A percentile compares a stretch with the other conserved stretches of the same genome.
phyloP scores from a whole-genome alignment of 2,329 filamentous ascomycete species.

The Diaporthe sp. region DNA sequence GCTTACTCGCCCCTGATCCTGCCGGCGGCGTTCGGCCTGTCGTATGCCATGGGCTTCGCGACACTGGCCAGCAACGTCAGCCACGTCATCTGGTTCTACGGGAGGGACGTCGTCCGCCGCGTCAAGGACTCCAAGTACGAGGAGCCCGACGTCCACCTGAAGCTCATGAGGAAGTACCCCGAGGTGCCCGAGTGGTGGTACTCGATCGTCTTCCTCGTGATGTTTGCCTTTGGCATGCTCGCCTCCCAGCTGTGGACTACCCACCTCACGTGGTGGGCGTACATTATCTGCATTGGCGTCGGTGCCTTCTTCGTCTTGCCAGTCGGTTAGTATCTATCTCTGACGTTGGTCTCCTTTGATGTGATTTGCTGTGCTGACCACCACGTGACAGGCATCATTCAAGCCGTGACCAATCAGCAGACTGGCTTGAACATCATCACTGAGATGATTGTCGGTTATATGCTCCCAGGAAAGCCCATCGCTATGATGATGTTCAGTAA shows the following conservation, averaged over 20 bases:
- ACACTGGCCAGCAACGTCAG: slow-evolving; percentile 67
- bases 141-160: slow-evolving; percentile 58
- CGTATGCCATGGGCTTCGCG: slow-evolving; percentile 69
- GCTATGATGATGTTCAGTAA: slow-evolving; percentile 29
- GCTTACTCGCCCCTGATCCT: slow-evolving; percentile 47
- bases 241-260: slow-evolving; percentile 27
- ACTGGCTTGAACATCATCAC: slow-evolving; percentile 24
- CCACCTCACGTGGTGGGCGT: slow-evolving; percentile 42
- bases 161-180: slow-evolving; percentile 61
- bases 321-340: slow-evolving; percentile 19
- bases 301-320: slow-evolving; percentile 42
- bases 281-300: slow-evolving; percentile 41
- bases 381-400: slow-evolving; percentile 41
- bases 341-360: no score
- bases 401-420: slow-evolving; percentile 42
- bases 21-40: slow-evolving; percentile 39
- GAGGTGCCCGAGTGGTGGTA: slow-evolving; percentile 66
- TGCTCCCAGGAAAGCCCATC: slow-evolving; percentile 16
- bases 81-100: slow-evolving; percentile 66
- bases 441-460: slow-evolving; percentile 40
- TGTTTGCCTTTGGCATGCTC: slow-evolving; percentile 33
- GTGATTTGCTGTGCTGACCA: neutral
- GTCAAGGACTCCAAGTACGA: slow-evolving; percentile 41
- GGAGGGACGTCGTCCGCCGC: slow-evolving; percentile 54
- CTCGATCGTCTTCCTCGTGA: slow-evolving; percentile 47